Conservation (phyloP, 495 filamentous ascomycete genomes). For the Hypoxylon lenormandii region DNA sequence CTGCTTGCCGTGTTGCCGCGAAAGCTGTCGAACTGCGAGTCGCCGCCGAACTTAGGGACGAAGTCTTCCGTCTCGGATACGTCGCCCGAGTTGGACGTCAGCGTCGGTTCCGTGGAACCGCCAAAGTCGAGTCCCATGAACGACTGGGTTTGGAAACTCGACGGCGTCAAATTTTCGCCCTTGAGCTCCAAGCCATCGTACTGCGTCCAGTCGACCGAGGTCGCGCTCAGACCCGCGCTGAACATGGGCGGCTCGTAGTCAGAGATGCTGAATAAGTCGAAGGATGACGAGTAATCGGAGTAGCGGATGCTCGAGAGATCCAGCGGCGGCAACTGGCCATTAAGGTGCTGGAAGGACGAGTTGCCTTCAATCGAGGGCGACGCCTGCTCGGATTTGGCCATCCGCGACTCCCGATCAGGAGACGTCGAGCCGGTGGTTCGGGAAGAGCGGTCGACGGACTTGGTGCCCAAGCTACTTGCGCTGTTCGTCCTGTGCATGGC, state of each 20-base stretch:
- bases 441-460: constrained; percentile 75
- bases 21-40: constrained; percentile 66
- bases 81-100: constrained; percentile 80
- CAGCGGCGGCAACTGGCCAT: constrained; percentile 72
- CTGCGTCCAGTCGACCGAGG: constrained; percentile 79
- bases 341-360: constrained; percentile 69
- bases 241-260: constrained; percentile 75
- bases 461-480: constrained; percentile 67
- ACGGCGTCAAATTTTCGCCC: constrained; percentile 67
- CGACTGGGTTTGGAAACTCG: constrained; percentile 74
- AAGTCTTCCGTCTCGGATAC: constrained; percentile 80
- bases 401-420: constrained; percentile 65
- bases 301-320: constrained; percentile 69
- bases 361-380: constrained; percentile 72
- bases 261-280: constrained; percentile 66
- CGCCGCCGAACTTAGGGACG: constrained; percentile 67
- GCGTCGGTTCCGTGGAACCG: constrained; percentile 63
- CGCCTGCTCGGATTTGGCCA: constrained; percentile 75
- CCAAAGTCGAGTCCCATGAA: constrained; percentile 74
- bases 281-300: constrained; percentile 65
- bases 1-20: constrained; percentile 62
- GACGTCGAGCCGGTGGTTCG: constrained; percentile 55
- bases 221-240: constrained; percentile 72
- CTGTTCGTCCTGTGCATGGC: constrained; percentile 71
- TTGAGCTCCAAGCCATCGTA: constrained; percentile 72